phyloP scores from a whole-genome alignment of 805 yeast genomes.

The Metschnikowia kofuensis region DNA sequence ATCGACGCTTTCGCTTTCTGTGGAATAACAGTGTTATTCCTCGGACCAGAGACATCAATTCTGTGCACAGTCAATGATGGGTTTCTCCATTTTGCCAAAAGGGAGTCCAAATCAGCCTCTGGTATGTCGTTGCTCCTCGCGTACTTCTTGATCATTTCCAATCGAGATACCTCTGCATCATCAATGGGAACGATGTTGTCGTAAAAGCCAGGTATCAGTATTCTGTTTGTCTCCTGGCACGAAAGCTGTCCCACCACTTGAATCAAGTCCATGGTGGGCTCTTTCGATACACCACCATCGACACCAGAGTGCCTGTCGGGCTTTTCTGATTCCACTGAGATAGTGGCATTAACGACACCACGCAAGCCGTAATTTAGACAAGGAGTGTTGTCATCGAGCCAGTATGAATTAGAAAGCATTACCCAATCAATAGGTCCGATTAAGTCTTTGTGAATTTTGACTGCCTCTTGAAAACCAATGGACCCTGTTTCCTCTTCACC shows the following conservation, averaged over 20 bases:
- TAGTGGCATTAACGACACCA: slow-evolving; percentile 82
- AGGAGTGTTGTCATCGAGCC: slow-evolving; percentile 88
- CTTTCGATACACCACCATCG: slow-evolving; percentile 87
- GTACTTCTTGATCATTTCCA: slow-evolving; percentile 52
- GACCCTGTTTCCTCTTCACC: slow-evolving; percentile 97
- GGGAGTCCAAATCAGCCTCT: slow-evolving; percentile 38
- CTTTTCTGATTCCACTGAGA: slow-evolving; percentile 64
- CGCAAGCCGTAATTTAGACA: slow-evolving; percentile 92
- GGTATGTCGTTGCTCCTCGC: slow-evolving; percentile 32
- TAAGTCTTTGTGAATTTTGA: slow-evolving; percentile 45
- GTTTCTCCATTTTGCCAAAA: slow-evolving; percentile 80
- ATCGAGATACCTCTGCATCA: slow-evolving; percentile 55
- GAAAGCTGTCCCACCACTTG: slow-evolving; percentile 66
- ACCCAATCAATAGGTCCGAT: slow-evolving; percentile 87
- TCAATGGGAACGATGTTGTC: slow-evolving; percentile 60
- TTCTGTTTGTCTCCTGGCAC: slow-evolving; percentile 35
- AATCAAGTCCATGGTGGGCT: slow-evolving; percentile 84
- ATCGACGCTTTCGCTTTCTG: slow-evolving; percentile 70
- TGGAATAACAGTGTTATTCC: slow-evolving; percentile 87
- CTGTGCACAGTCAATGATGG: slow-evolving; percentile 89
- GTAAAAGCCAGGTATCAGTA: slow-evolving; percentile 70
- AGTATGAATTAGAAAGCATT: slow-evolving; percentile 83
- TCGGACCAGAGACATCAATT: slow-evolving; percentile 84
- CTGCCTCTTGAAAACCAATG: slow-evolving; percentile 71
- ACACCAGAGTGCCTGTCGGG: slow-evolving; percentile 97